Evolutionary conservation across 1,139 yeast genomes (phyloP).

Genomic region (Pneumocystis carinii): DNA sequence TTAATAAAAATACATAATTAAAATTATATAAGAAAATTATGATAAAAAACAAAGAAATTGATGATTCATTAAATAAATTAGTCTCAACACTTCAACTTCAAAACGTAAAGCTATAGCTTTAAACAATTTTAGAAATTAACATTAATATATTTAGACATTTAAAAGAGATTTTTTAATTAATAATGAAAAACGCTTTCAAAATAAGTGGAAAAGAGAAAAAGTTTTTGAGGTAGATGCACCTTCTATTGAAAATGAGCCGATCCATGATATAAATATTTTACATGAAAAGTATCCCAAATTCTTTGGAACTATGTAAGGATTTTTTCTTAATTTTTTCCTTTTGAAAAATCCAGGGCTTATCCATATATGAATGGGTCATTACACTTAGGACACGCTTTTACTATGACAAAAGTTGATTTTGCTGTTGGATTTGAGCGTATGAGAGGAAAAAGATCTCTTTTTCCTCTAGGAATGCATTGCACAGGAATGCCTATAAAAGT

Average conservation of each 20-base stretch:
- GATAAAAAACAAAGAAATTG: background rate
- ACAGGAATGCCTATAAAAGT: slow-evolving; percentile 92
- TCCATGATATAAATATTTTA: slow-evolving; percentile 35
- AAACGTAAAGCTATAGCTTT: background rate
- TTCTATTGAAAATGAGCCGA: slow-evolving; percentile 27
- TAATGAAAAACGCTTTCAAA: slow-evolving; percentile 79
- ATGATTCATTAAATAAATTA: background rate
- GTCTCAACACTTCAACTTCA: background rate
- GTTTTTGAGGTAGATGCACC: slow-evolving; percentile 85
- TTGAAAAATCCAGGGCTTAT: slow-evolving; percentile 38
- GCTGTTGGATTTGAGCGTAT: slow-evolving; percentile 89
- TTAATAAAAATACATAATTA: background rate
- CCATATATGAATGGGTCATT: slow-evolving; percentile 98
- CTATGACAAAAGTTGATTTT: slow-evolving; percentile 87
- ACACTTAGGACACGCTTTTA: slow-evolving; percentile 95
- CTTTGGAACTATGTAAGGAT: slow-evolving; percentile 56
- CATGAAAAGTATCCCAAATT: slow-evolving; percentile 72
- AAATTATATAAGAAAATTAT: background rate
- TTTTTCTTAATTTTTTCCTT: background rate
- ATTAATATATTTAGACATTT: slow-evolving; percentile 8
- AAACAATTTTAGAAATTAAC: background rate
- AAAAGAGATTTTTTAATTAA: slow-evolving; percentile 76
- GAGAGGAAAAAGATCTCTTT: slow-evolving; percentile 81
- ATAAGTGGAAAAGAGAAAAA: slow-evolving; percentile 73
- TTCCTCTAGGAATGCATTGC: slow-evolving; percentile 97